A percentile compares a stretch with the other conserved stretches of the same genome.
These are phyloP conservation scores for Castanea crenata DNA, from an alignment of 306 rosid genomes.

Conservation along the genomic window DNA sequence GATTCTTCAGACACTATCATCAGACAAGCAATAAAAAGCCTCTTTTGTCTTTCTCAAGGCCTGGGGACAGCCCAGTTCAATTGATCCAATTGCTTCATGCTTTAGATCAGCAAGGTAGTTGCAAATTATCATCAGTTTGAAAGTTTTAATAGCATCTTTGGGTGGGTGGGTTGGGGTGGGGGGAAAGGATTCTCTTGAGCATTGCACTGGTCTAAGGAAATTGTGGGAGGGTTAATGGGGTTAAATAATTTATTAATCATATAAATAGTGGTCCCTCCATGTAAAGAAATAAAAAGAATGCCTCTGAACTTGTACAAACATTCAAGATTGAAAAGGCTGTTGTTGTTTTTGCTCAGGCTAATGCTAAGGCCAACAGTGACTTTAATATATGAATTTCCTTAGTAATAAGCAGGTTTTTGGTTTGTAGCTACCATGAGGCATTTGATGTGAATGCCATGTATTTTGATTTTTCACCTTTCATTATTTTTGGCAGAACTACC, in stretches of 20 bases:
- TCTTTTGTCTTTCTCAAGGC: slow-evolving; percentile 53
- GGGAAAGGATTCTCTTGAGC: slow-evolving; percentile 13
- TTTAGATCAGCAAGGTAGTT: slow-evolving; percentile 76
- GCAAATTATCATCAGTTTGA: slow-evolving; percentile 12
- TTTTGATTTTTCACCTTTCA: slow-evolving; percentile 16
- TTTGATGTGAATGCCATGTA: slow-evolving; percentile 20
- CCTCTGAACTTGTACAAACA: neutral
- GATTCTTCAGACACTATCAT: slow-evolving; percentile 72
- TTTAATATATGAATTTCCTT: slow-evolving; percentile 20
- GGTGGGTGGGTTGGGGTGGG: neutral
- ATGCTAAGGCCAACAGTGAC: slow-evolving; percentile 7
- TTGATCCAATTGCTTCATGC: slow-evolving; percentile 75
- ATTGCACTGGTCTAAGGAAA: slow-evolving; percentile 7
- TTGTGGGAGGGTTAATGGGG: slow-evolving; percentile 7
- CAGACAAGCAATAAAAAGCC: slow-evolving; percentile 64
- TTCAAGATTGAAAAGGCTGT: neutral
- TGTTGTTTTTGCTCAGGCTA: slow-evolving; percentile 11
- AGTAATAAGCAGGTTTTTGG: slow-evolving; percentile 8
- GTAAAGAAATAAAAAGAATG: slow-evolving; percentile 1
- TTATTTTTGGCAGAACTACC: slow-evolving; percentile 47
- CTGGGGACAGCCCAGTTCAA: slow-evolving; percentile 59
- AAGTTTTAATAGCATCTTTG: neutral
- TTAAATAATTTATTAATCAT: slow-evolving; percentile 1
- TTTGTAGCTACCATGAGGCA: slow-evolving; percentile 4
- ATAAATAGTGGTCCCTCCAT: slow-evolving; percentile 3